Base-by-base conservation (phyloP, 345 rosid genomes). In the Garcia nutans region DNA sequence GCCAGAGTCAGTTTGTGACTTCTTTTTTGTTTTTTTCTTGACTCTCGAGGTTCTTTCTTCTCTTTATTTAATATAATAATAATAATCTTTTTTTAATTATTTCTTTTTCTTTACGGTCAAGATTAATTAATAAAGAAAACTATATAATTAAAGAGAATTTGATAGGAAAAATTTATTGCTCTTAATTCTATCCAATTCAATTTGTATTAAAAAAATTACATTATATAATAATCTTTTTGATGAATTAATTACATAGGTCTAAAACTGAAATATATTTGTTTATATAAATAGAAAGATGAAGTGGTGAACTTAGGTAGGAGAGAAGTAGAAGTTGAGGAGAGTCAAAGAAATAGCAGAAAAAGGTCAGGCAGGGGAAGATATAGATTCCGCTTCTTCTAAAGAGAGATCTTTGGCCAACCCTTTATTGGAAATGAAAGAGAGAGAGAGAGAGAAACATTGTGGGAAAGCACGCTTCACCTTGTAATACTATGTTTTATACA, bases 341-440 rank as follows among this genome's bases (percentile, higher is more conserved):
- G 78, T 76, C 70, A 80, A 75, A 73, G 70, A 65, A 60, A 76
- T n/a, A 42, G 20, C 33, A 72, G 54, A n/a, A 75, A 72, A 74
- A 59, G 71, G 72, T 37, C 0, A 62, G 73, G 55, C 73, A 44
- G 70, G 61, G 52, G 64, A 67, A 73, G 77, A 45, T 8, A 63
- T 74, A 76, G 85, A 84, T 85, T 87, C 91, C 91, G 89, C 86
- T 88, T 86, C 93, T 87, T 83, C 85, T 80, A 84, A 89, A 79
- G 86, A 86, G 89, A 84, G 78, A 84, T 66, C 81, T 77, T 81
- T 73, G 74, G 83, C 78, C 80, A 70, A 71, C 62, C 76, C 81
- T 87, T 90, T 90, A 94, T 91, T 85, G 93, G 97, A 87, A 94
- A 91, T 92, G 95, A 88, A 89, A 91, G 92, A 87, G 82, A 84